Conservation (phyloP, 192 early-diverging fungal genomes). For the Oehlia diaphana region DNA sequence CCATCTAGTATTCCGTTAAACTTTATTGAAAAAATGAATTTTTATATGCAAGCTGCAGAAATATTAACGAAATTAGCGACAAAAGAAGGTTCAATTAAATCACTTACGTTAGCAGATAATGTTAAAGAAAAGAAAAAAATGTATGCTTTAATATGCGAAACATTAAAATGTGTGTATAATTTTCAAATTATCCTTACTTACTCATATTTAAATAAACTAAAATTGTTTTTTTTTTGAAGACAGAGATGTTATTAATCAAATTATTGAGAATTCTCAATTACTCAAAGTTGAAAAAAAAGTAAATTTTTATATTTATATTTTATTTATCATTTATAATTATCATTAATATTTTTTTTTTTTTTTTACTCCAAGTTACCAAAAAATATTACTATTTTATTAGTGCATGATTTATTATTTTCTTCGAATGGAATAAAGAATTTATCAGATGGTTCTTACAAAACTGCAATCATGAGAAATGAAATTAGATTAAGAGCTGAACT, state of each 20-base stretch:
- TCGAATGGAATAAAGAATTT: constrained; percentile 67
- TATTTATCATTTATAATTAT: not conserved
- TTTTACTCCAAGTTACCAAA: not conserved
- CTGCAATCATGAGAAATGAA: constrained; percentile 66
- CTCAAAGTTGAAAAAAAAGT: constrained; percentile 54
- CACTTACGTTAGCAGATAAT: constrained; percentile 66
- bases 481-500: constrained; percentile 72
- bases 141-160: constrained; percentile 91
- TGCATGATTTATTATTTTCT: constrained; percentile 87
- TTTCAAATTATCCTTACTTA: not conserved
- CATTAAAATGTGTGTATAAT: constrained; percentile 69
- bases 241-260: constrained; percentile 47
- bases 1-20: no score
- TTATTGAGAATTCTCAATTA: constrained; percentile 53
- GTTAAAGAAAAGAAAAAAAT: constrained; percentile 76
- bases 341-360: not conserved
- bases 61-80: constrained; percentile 71
- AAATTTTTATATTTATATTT: constrained; percentile 9
- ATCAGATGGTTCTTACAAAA: constrained; percentile 60
- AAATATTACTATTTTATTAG: constrained; percentile 61
- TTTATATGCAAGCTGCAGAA: constrained; percentile 74
- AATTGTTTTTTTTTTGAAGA: constrained; percentile 35
- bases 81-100: constrained; percentile 79
- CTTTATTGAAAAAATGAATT: constrained; percentile 45
- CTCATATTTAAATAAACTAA: not conserved